Base-by-base conservation (phyloP, 2,329 filamentous ascomycete species). In the Cercospora sojina region DNA sequence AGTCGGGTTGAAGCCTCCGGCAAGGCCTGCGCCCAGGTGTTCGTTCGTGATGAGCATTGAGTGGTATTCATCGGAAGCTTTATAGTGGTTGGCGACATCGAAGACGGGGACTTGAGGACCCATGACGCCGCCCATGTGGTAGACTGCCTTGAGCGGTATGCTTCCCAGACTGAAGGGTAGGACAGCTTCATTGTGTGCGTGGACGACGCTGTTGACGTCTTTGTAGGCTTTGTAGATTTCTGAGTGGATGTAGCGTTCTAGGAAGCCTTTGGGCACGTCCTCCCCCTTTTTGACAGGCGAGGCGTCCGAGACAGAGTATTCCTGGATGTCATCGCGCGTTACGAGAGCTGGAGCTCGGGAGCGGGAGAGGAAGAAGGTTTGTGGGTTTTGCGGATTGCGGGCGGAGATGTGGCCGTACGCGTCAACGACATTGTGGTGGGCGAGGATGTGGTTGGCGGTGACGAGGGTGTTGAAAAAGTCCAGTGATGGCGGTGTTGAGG, bases 211-310 rank as follows among this genome's bases (percentile, higher is more conserved):
- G 49, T 82, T 79, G 18, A 83, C 78, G 5, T 73, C 75, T 0
- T 77, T 77, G 70, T 81, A 83, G 49, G 75, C 75, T 71, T 81
- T 82, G 71, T 82, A 82, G 16, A 83, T 79, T 65, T 77, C 76
- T 29, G 70, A 73, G 72, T 84, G 82, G 59, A 83, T 81, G 70
- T 77, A 79, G 18, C 81, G 75, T 72, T 84, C 82, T 4, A 77
- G 64, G 64, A 80, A 83, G 7, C 71, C 74, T 59, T 72, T 69
- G 2, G 72, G 69, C 0, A 70, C 70, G 32, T 73, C 64, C 6
- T 13, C 20, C 20, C 18, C 43, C 10, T 66, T 47, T 23, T 73
- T 67, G 20, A 78, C 73, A 1, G 75, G 72, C 20, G 64, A 68
- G 29, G 78, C 81, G 64, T 82, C 78, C 5, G 79, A 76, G 38